phyloP scores from a whole-genome alignment of 805 yeast genomes.

The Candida vartiovaarae region DNA sequence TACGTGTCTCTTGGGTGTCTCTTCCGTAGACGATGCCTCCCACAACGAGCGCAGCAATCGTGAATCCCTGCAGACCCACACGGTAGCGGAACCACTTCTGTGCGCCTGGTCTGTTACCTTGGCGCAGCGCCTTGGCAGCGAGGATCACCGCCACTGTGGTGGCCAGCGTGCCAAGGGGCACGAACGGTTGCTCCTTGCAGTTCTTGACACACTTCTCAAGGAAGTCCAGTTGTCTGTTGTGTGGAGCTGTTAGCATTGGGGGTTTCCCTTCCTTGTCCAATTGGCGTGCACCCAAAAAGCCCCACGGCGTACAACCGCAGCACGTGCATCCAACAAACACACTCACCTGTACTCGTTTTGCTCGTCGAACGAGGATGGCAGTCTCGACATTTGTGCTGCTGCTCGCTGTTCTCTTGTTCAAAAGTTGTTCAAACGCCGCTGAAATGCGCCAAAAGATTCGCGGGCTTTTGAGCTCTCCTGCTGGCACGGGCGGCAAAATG shows the following conservation, averaged over 20 bases:
- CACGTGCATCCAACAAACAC: not conserved
- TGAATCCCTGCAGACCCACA: constrained; percentile 79
- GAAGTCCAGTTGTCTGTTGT: constrained; percentile 35
- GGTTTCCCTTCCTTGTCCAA: no score
- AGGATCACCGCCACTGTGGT: constrained; percentile 76
- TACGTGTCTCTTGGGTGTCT: constrained; percentile 36
- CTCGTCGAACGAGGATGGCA: constrained; percentile 32
- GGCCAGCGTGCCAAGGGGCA: constrained; percentile 73
- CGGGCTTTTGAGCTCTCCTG: no score
- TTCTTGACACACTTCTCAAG: constrained; percentile 51
- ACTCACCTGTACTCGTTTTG: constrained; percentile 20
- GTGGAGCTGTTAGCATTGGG: not conserved
- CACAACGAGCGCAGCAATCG: constrained; percentile 71
- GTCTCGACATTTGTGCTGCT: constrained; percentile 19
- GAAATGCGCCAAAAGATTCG: no score
- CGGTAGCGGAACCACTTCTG: constrained; percentile 88
- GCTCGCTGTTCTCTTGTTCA: no score
- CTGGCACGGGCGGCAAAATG: no score
- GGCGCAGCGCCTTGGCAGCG: constrained; percentile 69
- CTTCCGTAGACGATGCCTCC: constrained; percentile 69
- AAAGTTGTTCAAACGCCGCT: no score
- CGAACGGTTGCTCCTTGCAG: constrained; percentile 82
- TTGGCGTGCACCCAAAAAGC: no score
- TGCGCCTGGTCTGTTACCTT: constrained; percentile 68
- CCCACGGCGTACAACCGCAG: no score